A percentile compares a stretch with the other conserved stretches of the same genome.
Conservation (phyloP, 23 red algal genomes). For the Gracilaria vermiculophylla region DNA sequence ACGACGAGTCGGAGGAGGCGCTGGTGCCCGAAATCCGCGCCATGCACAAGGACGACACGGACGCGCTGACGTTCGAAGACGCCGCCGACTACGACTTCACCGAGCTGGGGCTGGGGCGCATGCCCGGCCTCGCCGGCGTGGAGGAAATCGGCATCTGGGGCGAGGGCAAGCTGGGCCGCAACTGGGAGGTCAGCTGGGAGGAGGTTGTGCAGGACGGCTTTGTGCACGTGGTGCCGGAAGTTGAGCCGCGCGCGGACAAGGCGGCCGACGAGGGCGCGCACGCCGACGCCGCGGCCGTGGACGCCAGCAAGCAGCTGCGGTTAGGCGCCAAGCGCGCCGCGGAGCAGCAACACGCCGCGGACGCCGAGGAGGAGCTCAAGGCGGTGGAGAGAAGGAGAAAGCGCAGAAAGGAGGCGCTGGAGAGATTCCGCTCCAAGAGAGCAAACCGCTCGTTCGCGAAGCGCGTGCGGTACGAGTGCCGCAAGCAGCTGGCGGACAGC, state of each 20-base stretch:
- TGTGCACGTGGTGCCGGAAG: constrained; percentile 64
- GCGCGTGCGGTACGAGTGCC: constrained; percentile 79
- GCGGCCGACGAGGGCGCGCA: neutral
- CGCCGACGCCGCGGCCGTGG: neutral
- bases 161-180: constrained; percentile 18
- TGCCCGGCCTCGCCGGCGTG: constrained; percentile 36
- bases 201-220: constrained; percentile 53
- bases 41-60: constrained; percentile 1
- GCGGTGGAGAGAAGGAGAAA: constrained; percentile 43
- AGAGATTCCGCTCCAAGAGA: constrained; percentile 68
- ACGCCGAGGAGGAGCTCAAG: constrained; percentile 23
- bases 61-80: constrained; percentile 47
- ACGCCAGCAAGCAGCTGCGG: neutral
- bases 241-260: neutral
- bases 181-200: constrained; percentile 60
- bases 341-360: neutral
- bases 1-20: constrained; percentile 32
- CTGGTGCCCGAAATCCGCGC: neutral
- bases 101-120: constrained; percentile 24
- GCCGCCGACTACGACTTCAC: constrained; percentile 56
- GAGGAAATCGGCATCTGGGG: constrained; percentile 40
- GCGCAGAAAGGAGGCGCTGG: constrained; percentile 71
- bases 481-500: constrained; percentile 82
- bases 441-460: constrained; percentile 74
- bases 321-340: neutral